Evolutionary conservation across 345 rosid species (phyloP), one percentile per base, ranked within the genome.

Genomic region (Streptanthus diversifolius): DNA sequence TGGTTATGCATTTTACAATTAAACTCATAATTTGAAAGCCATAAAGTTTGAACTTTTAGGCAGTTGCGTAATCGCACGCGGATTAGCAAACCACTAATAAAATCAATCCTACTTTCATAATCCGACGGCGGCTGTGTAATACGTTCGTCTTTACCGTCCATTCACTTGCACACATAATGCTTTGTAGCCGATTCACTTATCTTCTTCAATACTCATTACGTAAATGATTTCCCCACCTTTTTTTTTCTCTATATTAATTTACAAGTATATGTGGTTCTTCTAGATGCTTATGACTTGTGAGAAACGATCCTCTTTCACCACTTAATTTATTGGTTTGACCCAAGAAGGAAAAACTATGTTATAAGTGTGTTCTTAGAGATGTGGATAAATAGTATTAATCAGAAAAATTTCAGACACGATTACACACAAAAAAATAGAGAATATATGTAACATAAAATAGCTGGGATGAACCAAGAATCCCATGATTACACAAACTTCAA

Each of bases 401-500:
- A n/a, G n/a, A n/a, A n/a, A n/a, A n/a, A n/a, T n/a, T n/a, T n/a
- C n/a, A n/a, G n/a, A n/a, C n/a, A n/a, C n/a, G n/a, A n/a, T n/a
- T n/a, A n/a, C n/a, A n/a, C n/a, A n/a, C n/a, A n/a, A n/a, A n/a
- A n/a, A n/a, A n/a, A n/a, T n/a, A n/a, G n/a, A n/a, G n/a, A n/a
- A n/a, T n/a, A n/a, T n/a, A n/a, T n/a, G n/a, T n/a, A n/a, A n/a
- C 77, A 70, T 83, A 89, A 70, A 87, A 83, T 81, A 70, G 64
- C 41, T 80, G 89, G 51, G 88, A 71, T 30, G 82, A 67, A 75
- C 78, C 79, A 37, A 66, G 85, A 67, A 87, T 52, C 86, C 93
- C 97, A 91, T 91, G 37, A 70, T 47, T 49, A 45, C 45, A 19
- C 49, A 44, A 66, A 12, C 53, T 74, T 66, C 59, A 51, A 55